phyloP scores from a whole-genome alignment of 495 filamentous ascomycete species.

The Glutinoglossum americanum region DNA sequence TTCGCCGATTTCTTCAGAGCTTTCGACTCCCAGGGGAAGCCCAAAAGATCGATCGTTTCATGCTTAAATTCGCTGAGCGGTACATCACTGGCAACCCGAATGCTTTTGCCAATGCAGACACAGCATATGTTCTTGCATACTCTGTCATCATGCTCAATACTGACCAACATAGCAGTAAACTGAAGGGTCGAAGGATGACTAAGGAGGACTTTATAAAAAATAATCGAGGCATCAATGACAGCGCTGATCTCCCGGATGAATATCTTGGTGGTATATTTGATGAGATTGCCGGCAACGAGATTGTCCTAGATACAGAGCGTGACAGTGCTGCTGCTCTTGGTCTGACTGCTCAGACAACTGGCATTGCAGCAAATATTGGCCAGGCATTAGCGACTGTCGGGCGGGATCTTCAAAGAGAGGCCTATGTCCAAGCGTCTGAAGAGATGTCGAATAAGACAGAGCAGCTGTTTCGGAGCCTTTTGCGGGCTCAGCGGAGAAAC shows the following conservation, averaged over 20 bases:
- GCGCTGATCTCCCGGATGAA: slow-evolving; percentile 76
- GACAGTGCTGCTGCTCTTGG: slow-evolving; percentile 63
- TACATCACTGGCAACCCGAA: slow-evolving; percentile 91
- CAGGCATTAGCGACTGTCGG: slow-evolving; percentile 80
- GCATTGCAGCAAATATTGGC: slow-evolving; percentile 66
- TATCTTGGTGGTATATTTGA: slow-evolving; percentile 80
- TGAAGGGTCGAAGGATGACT: slow-evolving; percentile 67
- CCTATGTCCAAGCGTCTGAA: slow-evolving; percentile 81
- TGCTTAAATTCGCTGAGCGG: slow-evolving; percentile 95
- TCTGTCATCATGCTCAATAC: slow-evolving; percentile 95
- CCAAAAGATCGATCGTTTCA: slow-evolving; percentile 98
- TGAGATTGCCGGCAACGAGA: slow-evolving; percentile 79
- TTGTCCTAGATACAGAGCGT: slow-evolving; percentile 80
- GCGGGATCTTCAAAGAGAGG: slow-evolving; percentile 79
- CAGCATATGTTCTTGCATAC: slow-evolving; percentile 87
- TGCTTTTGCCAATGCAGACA: slow-evolving; percentile 95
- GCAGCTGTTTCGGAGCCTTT: slow-evolving; percentile 77
- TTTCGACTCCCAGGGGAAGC: slow-evolving; percentile 92
- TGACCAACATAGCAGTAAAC: slow-evolving; percentile 75
- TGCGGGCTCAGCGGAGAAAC: slow-evolving; percentile 63
- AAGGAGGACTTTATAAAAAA: slow-evolving; percentile 97
- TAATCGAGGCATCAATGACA: slow-evolving; percentile 96
- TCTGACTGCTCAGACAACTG: slow-evolving; percentile 33
- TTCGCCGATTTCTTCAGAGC: slow-evolving; percentile 78
- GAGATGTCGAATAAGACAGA: slow-evolving; percentile 79